Base-by-base conservation (phyloP, 2,329 filamentous ascomycete species). In the Pseudogymnoascus sp. region DNA sequence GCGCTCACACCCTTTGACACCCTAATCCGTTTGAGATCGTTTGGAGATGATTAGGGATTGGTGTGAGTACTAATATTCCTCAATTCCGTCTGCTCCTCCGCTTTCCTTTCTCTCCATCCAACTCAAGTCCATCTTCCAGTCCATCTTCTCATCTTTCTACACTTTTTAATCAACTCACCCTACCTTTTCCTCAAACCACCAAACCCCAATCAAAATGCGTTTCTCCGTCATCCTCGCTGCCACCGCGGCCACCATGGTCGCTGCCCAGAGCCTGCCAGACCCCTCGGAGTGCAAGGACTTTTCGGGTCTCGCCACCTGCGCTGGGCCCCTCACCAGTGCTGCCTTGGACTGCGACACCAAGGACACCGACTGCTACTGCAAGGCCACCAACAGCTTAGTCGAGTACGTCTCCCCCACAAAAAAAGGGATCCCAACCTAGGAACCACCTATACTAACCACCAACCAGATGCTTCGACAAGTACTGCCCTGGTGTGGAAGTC, bases 201-300 rank as follows among this genome's bases (percentile, higher is more conserved):
- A 30, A 50, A 50, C 43, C 3, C 14, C 14, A 50, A 50, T 50
- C 43, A 50, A 50, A 11, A 50, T 50, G 43, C 43, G 43, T 30
- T 50, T 50, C 43, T 4, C 43, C 6, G 6, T 50, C 22, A 8
- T 30, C 22, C 43, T 50, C 25, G 22, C 14, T 11, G 43, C 25
- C 22, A 7, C 43, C 43, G 2, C 43, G 14, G 43, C 43, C 22
- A 30, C 43, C 25, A 9, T 50, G 2, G 43, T 50, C 14, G 25
- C 43, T n/a, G 43, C 43, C 43, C 43, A 50, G 39, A n/a, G n/a
- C n/a, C n/a, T n/a, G n/a, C n/a, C n/a, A n/a, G 43, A 30, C 43
- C 8, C 12, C 43, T 1, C 14, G 14, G 9, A 50, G 16, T 43
- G 39, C 39, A 25, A 11, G 0, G 20, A 50, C 43, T 14, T 25